Conservation (phyloP, 2,329 filamentous ascomycete species). For the Ceratocystis huliohia region DNA sequence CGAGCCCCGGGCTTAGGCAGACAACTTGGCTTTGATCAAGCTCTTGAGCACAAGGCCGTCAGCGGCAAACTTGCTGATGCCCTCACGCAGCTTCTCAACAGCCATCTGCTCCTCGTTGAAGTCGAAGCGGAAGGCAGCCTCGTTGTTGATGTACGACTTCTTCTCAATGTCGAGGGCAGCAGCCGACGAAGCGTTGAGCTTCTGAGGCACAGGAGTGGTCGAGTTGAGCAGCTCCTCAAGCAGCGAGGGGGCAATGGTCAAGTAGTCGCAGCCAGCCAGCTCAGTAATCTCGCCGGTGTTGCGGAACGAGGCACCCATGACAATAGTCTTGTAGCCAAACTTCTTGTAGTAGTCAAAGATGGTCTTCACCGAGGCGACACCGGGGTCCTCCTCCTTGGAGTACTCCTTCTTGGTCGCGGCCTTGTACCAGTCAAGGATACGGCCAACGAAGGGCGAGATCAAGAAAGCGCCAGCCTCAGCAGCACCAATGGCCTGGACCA, state of each 20-base stretch:
- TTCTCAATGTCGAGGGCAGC: slow-evolving; percentile 62
- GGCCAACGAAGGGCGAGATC: slow-evolving; percentile 97
- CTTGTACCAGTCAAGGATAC: slow-evolving; percentile 99
- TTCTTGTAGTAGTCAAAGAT: slow-evolving; percentile 99
- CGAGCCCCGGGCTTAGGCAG: slow-evolving; percentile 28
- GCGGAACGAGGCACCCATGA: slow-evolving; percentile 99
- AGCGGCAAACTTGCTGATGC: slow-evolving; percentile 98
- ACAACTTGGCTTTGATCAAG: slow-evolving; percentile 78
- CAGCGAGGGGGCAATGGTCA: slow-evolving; percentile 63
- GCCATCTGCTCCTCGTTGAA: slow-evolving; percentile 99
- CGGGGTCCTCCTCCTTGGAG: slow-evolving; percentile 78
- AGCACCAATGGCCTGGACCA: slow-evolving; percentile 84
- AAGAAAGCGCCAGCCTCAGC: slow-evolving; percentile 93
- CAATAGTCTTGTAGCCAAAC: slow-evolving; percentile 95
- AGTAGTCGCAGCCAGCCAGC: slow-evolving; percentile 94
- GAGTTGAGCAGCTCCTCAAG: slow-evolving; percentile 92
- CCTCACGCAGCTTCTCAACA: slow-evolving; percentile 96
- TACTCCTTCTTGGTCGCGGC: slow-evolving; percentile 88
- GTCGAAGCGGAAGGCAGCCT: slow-evolving; percentile 88
- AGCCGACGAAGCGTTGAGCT: slow-evolving; percentile 65
- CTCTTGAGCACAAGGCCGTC: slow-evolving; percentile 89
- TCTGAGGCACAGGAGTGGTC: slow-evolving; percentile 69
- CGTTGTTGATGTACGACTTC: slow-evolving; percentile 81
- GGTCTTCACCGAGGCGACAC: slow-evolving; percentile 80
- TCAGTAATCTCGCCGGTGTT: slow-evolving; percentile 95